Evolutionary conservation across 495 filamentous ascomycete genomes (phyloP), one percentile per base, ranked within the genome.

Genomic region (Clavariopsis aquatica): DNA sequence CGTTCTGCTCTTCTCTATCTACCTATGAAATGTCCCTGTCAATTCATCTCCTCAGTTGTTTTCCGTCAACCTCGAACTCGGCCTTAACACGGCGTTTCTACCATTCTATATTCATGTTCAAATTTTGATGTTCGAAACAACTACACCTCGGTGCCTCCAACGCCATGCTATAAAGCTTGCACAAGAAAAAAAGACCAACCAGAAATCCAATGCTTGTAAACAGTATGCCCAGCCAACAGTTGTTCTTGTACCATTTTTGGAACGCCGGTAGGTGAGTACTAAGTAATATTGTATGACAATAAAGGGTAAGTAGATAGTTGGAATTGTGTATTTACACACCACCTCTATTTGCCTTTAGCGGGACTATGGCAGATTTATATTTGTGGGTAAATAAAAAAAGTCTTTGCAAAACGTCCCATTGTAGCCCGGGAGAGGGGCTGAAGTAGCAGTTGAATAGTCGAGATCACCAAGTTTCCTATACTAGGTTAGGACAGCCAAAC

Each of bases 391-490:
- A 34, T 6, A 34, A 5, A 34, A 34, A 34, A 17, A 43, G 38
- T 2, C 38, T 6, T n/a, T 36, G 31, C 38, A 43, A 12, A 12
- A 34, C 38, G 2, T 43, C 38, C 13, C 13, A 17, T 6, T 7
- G 13, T 8, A 7, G 38, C 15, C n/a, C 3, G 8, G 12, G 26
- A 54, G 51, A 54, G 24, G 46, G 7, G 52, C n/a, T 38, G 8
- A n/a, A 26, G 3, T 17, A 1, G 49, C 8, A 43, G 43, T 15
- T 49, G 36, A 20, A 26, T 49, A 19, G 8, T 34, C 38, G 38
- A 46, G 2, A 46, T 65, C 36, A 68, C 65, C 65, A 68, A 7
- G 65, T 68, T 59, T 68, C 65, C 65, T 68, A 49, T 1, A 15
- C 2, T 0, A 26, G 41, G 53, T 68, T 49, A 68, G 60, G 26